A percentile compares a stretch with the other conserved stretches of the same genome.
phyloP scores from a whole-genome alignment of 2,329 filamentous ascomycete species.

The Epichloe gansuensis region DNA sequence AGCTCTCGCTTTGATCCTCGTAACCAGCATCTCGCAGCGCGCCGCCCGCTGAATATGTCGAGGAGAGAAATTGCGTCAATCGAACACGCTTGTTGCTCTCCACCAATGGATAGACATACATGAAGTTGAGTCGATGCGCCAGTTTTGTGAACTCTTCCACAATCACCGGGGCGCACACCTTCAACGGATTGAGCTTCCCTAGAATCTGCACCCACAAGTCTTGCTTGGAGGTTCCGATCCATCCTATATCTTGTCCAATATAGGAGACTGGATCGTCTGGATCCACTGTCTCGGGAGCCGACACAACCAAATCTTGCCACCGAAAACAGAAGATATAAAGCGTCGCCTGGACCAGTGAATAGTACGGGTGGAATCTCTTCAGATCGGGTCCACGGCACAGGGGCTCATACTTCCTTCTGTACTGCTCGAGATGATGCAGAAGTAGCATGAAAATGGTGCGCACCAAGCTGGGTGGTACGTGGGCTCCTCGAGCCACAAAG shows the following conservation, averaged over 20 bases:
- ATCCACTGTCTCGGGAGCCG: conserved; percentile 46
- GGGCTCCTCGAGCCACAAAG: conserved; percentile 81
- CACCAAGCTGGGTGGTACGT: conserved; percentile 64
- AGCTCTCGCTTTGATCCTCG: conserved; percentile 54
- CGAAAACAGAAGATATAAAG: conserved; percentile 97
- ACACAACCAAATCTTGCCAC: conserved; percentile 75
- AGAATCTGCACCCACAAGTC: conserved; percentile 67
- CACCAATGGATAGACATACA: conserved; percentile 79
- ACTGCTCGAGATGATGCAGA: conserved; percentile 60
- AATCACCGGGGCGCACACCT: conserved; percentile 83
- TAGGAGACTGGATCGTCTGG: conserved; percentile 48
- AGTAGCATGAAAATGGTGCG: conserved; percentile 71
- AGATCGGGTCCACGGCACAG: conserved; percentile 75
- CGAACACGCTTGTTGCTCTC: conserved; percentile 87
- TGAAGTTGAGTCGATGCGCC: conserved; percentile 69
- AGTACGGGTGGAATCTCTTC: conserved; percentile 71
- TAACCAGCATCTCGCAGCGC: conserved; percentile 37
- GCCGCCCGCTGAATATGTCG: conserved; percentile 41
- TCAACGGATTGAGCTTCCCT: conserved; percentile 87
- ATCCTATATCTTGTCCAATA: conserved; percentile 60
- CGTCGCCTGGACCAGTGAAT: conserved; percentile 75
- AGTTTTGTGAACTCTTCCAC: conserved; percentile 86
- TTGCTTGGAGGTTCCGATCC: conserved; percentile 63
- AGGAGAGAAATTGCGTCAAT: conserved; percentile 54
- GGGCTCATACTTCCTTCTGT: conserved; percentile 59